Base-by-base conservation (phyloP, 2,329 filamentous ascomycete genomes). In the Talaromyces sp. region DNA sequence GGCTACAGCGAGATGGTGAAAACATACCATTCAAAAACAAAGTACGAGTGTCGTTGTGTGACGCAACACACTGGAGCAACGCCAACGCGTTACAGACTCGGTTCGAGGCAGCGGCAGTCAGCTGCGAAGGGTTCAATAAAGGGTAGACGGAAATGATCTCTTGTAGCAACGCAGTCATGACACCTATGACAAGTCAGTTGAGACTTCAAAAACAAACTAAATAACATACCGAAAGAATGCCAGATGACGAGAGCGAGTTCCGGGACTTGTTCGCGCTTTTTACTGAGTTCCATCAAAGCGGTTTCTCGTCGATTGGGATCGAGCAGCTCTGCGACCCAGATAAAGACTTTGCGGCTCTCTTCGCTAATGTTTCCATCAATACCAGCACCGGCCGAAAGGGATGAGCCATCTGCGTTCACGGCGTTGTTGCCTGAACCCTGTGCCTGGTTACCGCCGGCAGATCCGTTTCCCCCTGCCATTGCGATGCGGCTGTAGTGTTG, bases 121-220 rank as follows among this genome's bases (percentile, higher is more conserved):
- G 87, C 81, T 98, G 94, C 59, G 93, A 97, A 6, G 95, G 95
- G 78, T 97, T 99, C 72, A 99, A 87, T 4, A 99, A 87, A 33
- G 93, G 96, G 77, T 99, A 99, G 63, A 99, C 95, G 11, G 94
- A 97, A 75, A 99, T 99, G 76, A 99, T 99, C 81, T 99, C 95
- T 79, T 98, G 94, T 39, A 98, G 86, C 27, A 99, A 84, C 63
- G 93, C 96, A 54, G 95, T 97, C 95, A 99, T 99, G 74, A 99
- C 95, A 73, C 93, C 93, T 97, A 49, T 19, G n/a, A 39, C 13
- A 50, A 61, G 37, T 58, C 22, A 57, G 41, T 22, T 33, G 31
- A 52, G 9, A 22, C 33, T 57, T 22, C 35, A n/a, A 27, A 35
- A n/a, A 31, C 8, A 31, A 35, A 43, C 39, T 37, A 17, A 33